Percentiles rank a stretch among this genome's conserved stretches.
Conservation (phyloP, 495 filamentous ascomycete genomes). For the Aspergillus leporis region DNA sequence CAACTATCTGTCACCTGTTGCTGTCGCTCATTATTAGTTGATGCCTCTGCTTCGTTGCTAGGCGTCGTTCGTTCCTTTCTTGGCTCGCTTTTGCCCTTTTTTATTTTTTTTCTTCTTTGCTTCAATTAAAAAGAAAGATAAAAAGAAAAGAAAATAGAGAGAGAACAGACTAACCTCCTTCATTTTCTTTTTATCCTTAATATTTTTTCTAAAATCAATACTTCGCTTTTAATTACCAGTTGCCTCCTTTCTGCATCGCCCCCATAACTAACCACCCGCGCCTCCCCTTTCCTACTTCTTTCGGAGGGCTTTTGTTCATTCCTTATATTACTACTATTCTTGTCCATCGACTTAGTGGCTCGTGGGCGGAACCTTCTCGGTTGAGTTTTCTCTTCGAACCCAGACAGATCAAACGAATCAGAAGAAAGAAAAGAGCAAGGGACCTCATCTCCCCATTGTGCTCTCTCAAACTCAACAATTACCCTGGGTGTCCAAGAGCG, state of each 20-base stretch:
- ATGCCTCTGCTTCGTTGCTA: constrained; percentile 25
- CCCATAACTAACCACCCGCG: neutral
- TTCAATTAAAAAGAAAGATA: neutral
- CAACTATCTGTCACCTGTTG: neutral
- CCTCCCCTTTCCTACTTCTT: neutral
- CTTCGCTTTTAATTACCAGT: constrained; percentile 1
- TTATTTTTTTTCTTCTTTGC: neutral
- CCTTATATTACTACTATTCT: neutral
- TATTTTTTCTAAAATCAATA: neutral
- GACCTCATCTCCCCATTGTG: neutral
- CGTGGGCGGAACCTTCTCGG: neutral
- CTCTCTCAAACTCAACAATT: neutral
- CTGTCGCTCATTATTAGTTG: constrained; percentile 12
- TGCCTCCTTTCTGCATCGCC: constrained; percentile 9
- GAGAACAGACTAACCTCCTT: neutral
- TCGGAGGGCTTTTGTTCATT: constrained; percentile 5
- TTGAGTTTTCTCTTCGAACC: neutral
- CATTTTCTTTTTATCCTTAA: constrained; percentile 6
- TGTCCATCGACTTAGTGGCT: neutral
- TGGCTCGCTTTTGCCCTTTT: constrained; percentile 5
- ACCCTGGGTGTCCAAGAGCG: neutral
- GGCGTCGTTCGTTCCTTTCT: constrained; percentile 26
- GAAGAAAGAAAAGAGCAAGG: neutral
- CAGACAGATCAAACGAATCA: neutral
- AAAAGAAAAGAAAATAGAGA: no score